These are phyloP conservation scores for Phoma sp. DNA, from an alignment of 2,329 filamentous ascomycete genomes.

Conservation along the genomic window DNA sequence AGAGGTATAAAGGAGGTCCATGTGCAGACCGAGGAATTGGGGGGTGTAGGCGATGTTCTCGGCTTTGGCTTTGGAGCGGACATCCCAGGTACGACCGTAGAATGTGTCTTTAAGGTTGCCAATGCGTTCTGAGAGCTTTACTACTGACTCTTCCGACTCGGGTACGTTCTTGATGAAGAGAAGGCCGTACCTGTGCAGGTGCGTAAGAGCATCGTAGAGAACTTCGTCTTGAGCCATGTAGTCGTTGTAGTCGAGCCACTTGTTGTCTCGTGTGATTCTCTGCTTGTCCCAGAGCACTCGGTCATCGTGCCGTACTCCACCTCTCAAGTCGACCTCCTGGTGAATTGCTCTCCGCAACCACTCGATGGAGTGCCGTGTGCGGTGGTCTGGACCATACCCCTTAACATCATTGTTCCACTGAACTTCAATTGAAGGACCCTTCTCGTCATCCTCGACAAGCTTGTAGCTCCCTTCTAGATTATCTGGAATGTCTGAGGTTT, in stretches of 20 bases:
- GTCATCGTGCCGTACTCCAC: slow-evolving; percentile 45
- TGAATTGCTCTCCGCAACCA: slow-evolving; percentile 42
- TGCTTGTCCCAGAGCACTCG: slow-evolving; percentile 57
- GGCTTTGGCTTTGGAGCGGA: slow-evolving; percentile 79
- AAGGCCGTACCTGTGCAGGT: slow-evolving; percentile 73
- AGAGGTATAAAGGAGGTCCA: slow-evolving; percentile 88
- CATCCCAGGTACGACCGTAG: slow-evolving; percentile 91
- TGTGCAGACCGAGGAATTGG: slow-evolving; percentile 83
- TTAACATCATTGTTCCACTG: slow-evolving; percentile 67
- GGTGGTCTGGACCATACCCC: slow-evolving; percentile 52
- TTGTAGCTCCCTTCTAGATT: slow-evolving; percentile 46
- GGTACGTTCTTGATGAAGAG: slow-evolving; percentile 81
- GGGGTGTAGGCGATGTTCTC: slow-evolving; percentile 92
- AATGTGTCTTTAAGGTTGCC: slow-evolving; percentile 85
- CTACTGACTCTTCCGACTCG: slow-evolving; percentile 69
- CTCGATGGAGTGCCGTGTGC: slow-evolving; percentile 49
- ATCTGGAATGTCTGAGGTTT: slow-evolving; percentile 68
- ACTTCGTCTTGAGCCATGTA: slow-evolving; percentile 69
- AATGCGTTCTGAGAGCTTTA: slow-evolving; percentile 73
- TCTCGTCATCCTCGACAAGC: slow-evolving; percentile 44
- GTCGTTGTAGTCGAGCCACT: slow-evolving; percentile 71
- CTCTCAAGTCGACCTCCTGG: slow-evolving; percentile 40
- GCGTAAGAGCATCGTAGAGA: slow-evolving; percentile 68
- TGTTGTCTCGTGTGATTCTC: slow-evolving; percentile 57
- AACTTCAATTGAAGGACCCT: slow-evolving; percentile 60